Evolutionary conservation across 2,329 filamentous ascomycete species (phyloP).

Genomic region (Fusarium sp.): DNA sequence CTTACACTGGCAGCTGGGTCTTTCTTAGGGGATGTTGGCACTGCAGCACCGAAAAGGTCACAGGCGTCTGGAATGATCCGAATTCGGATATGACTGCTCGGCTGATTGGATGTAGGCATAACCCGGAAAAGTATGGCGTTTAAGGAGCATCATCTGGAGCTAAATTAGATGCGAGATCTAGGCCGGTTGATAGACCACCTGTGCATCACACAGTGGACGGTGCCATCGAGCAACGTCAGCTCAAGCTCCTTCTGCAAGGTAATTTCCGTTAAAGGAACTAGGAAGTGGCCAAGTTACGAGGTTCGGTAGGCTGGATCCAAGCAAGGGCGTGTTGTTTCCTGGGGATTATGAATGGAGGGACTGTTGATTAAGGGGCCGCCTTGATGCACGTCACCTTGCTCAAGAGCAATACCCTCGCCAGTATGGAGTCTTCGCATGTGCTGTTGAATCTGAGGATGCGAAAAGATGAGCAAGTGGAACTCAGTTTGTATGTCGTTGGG

Average conservation of each 20-base stretch:
- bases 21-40: slow-evolving; percentile 2
- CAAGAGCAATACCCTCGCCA: too few species aligned
- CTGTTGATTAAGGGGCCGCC: neutral
- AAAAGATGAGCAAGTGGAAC: too few species aligned
- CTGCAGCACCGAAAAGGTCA: neutral
- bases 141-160: neutral
- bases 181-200: neutral
- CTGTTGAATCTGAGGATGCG: too few species aligned
- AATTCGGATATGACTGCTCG: neutral
- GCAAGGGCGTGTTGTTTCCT: too few species aligned
- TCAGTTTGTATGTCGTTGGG: too few species aligned
- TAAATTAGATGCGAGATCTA: neutral
- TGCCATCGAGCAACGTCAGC: neutral
- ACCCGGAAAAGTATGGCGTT: neutral
- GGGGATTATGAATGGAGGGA: too few species aligned
- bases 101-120: neutral
- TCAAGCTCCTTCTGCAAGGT: slow-evolving; percentile 3
- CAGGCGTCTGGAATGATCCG: neutral
- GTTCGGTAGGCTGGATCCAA: too few species aligned
- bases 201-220: neutral
- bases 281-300: neutral
- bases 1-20: slow-evolving; percentile 17
- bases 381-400: too few species aligned
- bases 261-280: neutral
- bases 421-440: too few species aligned